Conservation (phyloP, 768 basidiomycete species). For the Dacryopinax spathularia region DNA sequence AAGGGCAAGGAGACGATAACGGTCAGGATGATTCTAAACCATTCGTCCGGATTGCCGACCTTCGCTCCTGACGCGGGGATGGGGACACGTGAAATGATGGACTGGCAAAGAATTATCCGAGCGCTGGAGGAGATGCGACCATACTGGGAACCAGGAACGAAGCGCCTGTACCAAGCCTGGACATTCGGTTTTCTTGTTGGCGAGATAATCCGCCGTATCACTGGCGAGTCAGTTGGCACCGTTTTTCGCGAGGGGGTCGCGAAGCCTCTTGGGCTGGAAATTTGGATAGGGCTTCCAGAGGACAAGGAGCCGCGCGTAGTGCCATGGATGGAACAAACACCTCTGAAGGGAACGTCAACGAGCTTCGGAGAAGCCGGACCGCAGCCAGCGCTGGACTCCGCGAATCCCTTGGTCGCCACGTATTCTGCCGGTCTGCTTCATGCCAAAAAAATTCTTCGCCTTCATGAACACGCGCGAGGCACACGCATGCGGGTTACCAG, state of each 20-base stretch:
- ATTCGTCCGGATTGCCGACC: background rate
- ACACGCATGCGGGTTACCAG: background rate
- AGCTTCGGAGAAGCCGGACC: background rate
- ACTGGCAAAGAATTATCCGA: background rate
- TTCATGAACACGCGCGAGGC: background rate
- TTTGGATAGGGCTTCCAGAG: background rate
- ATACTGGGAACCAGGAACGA: background rate
- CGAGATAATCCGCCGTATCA: background rate
- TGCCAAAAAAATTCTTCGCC: background rate
- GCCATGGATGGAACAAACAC: background rate
- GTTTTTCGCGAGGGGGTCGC: background rate
- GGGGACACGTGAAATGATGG: background rate
- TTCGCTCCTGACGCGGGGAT: background rate
- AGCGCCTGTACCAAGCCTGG: background rate
- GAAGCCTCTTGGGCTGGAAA: background rate
- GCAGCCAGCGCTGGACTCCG: background rate
- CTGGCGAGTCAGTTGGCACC: background rate
- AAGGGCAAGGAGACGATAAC: background rate
- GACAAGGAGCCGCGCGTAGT: background rate
- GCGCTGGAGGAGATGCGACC: background rate
- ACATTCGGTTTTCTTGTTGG: background rate
- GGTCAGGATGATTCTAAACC: background rate
- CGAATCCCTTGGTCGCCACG: background rate
- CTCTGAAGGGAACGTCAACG: too few relatives aligned
- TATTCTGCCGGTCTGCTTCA: background rate